A percentile compares a stretch with the other conserved stretches of the same genome.
phyloP scores from a whole-genome alignment of 2,329 filamentous ascomycete genomes.

The Neopestalotiopsis rosae region DNA sequence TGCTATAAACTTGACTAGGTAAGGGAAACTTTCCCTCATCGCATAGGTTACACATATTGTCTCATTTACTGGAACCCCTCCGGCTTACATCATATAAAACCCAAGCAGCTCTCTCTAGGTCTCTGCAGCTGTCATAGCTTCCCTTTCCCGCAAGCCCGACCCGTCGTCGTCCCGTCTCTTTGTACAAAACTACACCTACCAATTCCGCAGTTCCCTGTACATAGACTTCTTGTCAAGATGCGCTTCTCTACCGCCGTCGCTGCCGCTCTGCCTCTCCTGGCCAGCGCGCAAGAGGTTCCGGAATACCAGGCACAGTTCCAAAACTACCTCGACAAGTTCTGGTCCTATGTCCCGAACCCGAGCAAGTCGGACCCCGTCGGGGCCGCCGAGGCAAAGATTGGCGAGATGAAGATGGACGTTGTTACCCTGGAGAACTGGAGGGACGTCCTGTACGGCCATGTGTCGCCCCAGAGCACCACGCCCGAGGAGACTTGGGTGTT shows the following conservation, averaged over 20 bases:
- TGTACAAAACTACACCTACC: too few species aligned
- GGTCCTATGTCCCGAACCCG: conserved; percentile 56
- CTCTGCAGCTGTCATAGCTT: conserved; percentile 17
- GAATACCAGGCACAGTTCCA: conserved; percentile 69
- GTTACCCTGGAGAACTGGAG: conserved; percentile 76
- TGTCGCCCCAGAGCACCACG: conserved; percentile 61
- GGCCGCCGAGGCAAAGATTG: conserved; percentile 56
- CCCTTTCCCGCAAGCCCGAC: conserved; percentile 14
- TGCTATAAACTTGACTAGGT: neutral
- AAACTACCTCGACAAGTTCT: conserved; percentile 62
- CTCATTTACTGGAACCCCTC: conserved; percentile 12
- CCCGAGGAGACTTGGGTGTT: conserved; percentile 81
- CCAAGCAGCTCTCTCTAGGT: neutral
- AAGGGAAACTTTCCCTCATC: neutral
- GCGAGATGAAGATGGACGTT: conserved; percentile 55
- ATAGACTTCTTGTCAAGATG: conserved; percentile 48
- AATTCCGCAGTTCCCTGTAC: neutral
- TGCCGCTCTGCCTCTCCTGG: conserved; percentile 61
- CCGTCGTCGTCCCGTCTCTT: conserved; percentile 11
- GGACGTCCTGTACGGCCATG: conserved; percentile 66
- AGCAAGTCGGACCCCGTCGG: conserved; percentile 46
- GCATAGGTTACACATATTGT: neutral
- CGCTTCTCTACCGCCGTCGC: conserved; percentile 59
- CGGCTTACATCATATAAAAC: conserved; percentile 19
- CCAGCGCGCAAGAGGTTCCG: conserved; percentile 55